A percentile compares a stretch with the other conserved stretches of the same genome.
phyloP scores from a whole-genome alignment of 2,329 filamentous ascomycete genomes.

The Grosmannia huntii region DNA sequence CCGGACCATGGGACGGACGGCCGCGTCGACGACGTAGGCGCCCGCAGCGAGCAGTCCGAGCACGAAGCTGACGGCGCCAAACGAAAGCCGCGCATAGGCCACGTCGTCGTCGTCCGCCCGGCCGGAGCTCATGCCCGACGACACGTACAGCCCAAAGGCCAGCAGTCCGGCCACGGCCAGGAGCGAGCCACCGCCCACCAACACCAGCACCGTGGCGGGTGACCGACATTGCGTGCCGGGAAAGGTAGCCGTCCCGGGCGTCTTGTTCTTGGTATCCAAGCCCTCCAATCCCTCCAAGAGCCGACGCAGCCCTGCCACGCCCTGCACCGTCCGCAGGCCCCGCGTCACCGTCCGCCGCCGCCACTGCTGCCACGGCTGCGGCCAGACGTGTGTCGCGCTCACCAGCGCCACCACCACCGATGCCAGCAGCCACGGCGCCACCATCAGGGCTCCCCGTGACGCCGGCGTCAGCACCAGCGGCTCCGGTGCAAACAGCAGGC shows the following conservation, averaged over 20 bases:
- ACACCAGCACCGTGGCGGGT: slow-evolving; percentile 11
- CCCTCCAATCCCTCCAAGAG: background rate
- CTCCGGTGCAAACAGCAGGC: slow-evolving; percentile 31
- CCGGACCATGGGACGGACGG: slow-evolving; percentile 28
- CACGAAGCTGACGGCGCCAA: slow-evolving; percentile 30
- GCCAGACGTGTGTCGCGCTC: background rate
- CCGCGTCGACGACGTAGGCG: slow-evolving; percentile 25
- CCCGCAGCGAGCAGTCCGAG: slow-evolving; percentile 35
- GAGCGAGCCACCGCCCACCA: slow-evolving; percentile 14
- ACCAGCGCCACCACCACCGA: slow-evolving; percentile 13
- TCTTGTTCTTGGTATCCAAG: background rate
- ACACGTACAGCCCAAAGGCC: slow-evolving; percentile 30
- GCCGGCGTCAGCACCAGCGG: slow-evolving; percentile 28
- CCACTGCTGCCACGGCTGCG: background rate
- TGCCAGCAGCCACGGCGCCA: slow-evolving; percentile 29
- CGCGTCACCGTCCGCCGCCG: background rate
- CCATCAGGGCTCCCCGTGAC: slow-evolving; percentile 30
- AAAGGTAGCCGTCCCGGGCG: background rate
- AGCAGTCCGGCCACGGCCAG: slow-evolving; percentile 30
- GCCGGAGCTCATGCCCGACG: slow-evolving; percentile 19
- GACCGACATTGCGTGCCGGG: background rate
- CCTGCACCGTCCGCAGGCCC: background rate
- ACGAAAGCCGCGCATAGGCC: slow-evolving; percentile 19
- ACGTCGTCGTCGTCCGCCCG: slow-evolving; percentile 16
- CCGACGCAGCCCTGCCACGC: background rate